Base-by-base conservation (phyloP, 768 basidiomycete genomes). In the Chiua virens region DNA sequence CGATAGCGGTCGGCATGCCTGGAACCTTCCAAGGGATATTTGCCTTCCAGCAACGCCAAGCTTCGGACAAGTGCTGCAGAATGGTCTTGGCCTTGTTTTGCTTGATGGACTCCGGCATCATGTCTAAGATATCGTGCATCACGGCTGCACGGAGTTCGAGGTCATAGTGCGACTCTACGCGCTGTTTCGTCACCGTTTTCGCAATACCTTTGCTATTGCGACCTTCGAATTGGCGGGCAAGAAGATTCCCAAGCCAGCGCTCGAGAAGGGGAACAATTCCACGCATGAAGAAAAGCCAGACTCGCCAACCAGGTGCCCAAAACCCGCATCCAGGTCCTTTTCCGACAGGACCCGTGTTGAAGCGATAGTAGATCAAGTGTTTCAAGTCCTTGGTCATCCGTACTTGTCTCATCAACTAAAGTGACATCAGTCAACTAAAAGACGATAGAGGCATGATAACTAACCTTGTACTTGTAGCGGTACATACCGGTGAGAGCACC, bases 61-160 rank as follows among this genome's bases (percentile, higher is more conserved):
- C 97, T 68, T 98, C 97, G 4, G 95, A 97, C 59, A 98, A 73
- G 68, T 98, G 97, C 69, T 99, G 97, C 66, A 99, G 66, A 58
- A 99, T 98, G 11, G 97, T 98, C 78, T 99, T 99, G n/a, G 94
- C 86, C 77, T 99, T 98, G 75, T 98, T 99, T 72, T 95, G 93
- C 73, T 95, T 95, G 77, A 98, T 95, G 3, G 91, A 93, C 71
- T 98, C 97, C 8, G 97, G 97, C 96, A 98, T 98, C 96, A 98
- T 98, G 75, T 98, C 96, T 60, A 99, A 77, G 60, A 99, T 98
- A 71, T 99, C 96, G 73, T 98, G 96, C 97, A 99, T 98, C 62
- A 99, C 96, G 42, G 97, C 95, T 1, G 97, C 97, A 47, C 97
- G 87, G 39, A 99, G 75, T 67, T 99, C 97, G 32, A 99, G 79